Evolutionary conservation across 2,329 filamentous ascomycete genomes (phyloP), one percentile per base, ranked within the genome.

Genomic region (Fusarium ramigenum): DNA sequence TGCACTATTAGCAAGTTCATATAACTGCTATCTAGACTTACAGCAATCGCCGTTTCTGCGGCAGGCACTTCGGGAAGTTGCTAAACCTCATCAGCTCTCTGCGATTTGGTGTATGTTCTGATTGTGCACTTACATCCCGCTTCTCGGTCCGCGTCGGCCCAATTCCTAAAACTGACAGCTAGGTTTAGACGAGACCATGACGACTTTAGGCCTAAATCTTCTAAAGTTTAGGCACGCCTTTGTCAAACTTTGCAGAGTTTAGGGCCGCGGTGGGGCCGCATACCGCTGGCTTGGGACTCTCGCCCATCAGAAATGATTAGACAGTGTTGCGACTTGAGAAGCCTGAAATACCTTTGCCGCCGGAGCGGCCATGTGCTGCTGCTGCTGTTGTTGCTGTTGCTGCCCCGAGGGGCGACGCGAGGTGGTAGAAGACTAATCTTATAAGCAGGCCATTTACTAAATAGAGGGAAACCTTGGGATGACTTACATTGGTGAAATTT

Each of bases 341-440:
- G 12, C 12, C 15, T 15, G 25, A 15, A 23, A 21, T 7, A 14
- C 9, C 43, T 21, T 9, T 1, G 11, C 8, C 4, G 23, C 2
- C 18, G 25, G 25, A 46, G 23, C 23, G 23, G 40, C 3, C n/a
- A 1, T 15, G 18, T 7, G 40, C n/a, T 43, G 40, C 9, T 42
- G 40, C 6, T 42, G 40, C 14, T 7, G 28, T 7, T 28, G 30
- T 30, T 30, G 30, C 4, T 30, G 42, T 1, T 8, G n/a, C 23
- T 46, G 43, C 43, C 23, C 18, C 18, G 25, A 46, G 10, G 25
- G 43, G 18, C 4, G 18, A 21, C 43, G 23, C 0, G 43, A 46
- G 9, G 11, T 19, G 3, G 1, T 5, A 0, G 23, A 46, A 0
- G 2, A 15, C 25, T 46, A 32, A 32, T 32, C 11, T 32, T 12